phyloP scores from a whole-genome alignment of 2,329 filamentous ascomycete species.

The Fusarium heterosporum region DNA sequence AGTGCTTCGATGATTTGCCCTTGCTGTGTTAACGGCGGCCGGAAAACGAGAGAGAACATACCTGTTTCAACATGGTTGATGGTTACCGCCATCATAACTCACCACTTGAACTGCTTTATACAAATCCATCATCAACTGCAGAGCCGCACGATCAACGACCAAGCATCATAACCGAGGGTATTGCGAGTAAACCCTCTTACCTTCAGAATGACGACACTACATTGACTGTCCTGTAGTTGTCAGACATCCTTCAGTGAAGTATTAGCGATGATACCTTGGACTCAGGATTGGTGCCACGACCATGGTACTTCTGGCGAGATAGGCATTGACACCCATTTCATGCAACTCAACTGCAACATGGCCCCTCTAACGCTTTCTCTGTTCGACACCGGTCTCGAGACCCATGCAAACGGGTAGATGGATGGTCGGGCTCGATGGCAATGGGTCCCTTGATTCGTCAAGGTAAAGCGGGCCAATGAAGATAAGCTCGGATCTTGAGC shows the following conservation, averaged over 20 bases:
- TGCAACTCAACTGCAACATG: conserved; percentile 25
- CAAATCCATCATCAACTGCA: conserved; percentile 9
- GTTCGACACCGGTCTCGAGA: conserved; percentile 23
- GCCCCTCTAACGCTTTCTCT: conserved; percentile 24
- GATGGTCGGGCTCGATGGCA: conserved; percentile 5
- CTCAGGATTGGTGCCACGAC: conserved; percentile 30
- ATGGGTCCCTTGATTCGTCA: conserved; percentile 6
- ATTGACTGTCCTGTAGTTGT: conserved; percentile 19
- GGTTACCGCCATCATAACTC: not conserved
- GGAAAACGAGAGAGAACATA: not conserved
- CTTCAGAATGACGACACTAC: conserved; percentile 37
- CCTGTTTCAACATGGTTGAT: conserved; percentile 25
- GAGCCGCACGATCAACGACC: conserved; percentile 39
- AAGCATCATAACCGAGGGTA: conserved; percentile 13
- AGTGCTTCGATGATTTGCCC: conserved; percentile 16
- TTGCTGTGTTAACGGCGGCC: conserved; percentile 13
- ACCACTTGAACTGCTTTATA: conserved; percentile 32
- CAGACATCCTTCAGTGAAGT: conserved; percentile 13
- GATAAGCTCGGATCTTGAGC: conserved; percentile 7
- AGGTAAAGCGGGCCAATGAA: conserved; percentile 29
- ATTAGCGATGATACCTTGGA: conserved; percentile 9
- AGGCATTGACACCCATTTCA: conserved; percentile 19
- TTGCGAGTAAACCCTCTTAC: conserved; percentile 1
- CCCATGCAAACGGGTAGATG: conserved; percentile 4
- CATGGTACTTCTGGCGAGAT: conserved; percentile 11